Evolutionary conservation across 768 basidiomycete genomes (phyloP), one percentile per base, ranked within the genome.

Genomic region (Tylopilus vinaceipallidus): DNA sequence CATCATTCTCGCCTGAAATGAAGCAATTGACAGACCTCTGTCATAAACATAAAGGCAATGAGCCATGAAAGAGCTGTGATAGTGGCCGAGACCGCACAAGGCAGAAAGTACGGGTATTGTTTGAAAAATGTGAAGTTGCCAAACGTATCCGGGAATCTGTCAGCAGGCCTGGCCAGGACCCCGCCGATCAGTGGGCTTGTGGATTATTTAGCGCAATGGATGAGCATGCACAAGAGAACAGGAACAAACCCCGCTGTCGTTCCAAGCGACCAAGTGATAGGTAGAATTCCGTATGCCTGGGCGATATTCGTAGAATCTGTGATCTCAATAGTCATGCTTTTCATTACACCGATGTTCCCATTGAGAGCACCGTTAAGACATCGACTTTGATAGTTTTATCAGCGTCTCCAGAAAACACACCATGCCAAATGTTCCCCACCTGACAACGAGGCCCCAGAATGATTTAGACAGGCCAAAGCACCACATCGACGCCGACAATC

Each of bases 111-210:
- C 0, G 88, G 87, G 63, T 84, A 84, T 43, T 75, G 61, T 54
- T 73, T 75, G 75, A 83, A 77, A 57, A 91, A 88, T 14, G 57
- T 53, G 5, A 71, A 73, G 32, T 69, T 51, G 39, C 83, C 84
- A 52, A 90, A 90, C 2, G 75, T 47, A 3, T 53, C 54, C 2
- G 86, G 86, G 61, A 86, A 88, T 20, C 78, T 79, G 37, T 88
- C 84, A 42, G 76, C 74, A 1, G 88, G 88, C 29, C 69, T 77
- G 11, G 84, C 79, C 23, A 90, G 66, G 12, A 71, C 59, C 1
- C 88, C 88, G 27, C 88, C 88, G 17, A 88, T 73, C 36, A 88
- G 63, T 11, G 88, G 86, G 0, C 88, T 86, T 35, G n/a, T 22
- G 10, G 20, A 19, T 33, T 6, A 14, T 42, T 58, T n/a, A 61